Evolutionary conservation across 352 stramenopile genomes (phyloP), one percentile per base, ranked within the genome.

Genomic region (Globisporangium megalacanthum): DNA sequence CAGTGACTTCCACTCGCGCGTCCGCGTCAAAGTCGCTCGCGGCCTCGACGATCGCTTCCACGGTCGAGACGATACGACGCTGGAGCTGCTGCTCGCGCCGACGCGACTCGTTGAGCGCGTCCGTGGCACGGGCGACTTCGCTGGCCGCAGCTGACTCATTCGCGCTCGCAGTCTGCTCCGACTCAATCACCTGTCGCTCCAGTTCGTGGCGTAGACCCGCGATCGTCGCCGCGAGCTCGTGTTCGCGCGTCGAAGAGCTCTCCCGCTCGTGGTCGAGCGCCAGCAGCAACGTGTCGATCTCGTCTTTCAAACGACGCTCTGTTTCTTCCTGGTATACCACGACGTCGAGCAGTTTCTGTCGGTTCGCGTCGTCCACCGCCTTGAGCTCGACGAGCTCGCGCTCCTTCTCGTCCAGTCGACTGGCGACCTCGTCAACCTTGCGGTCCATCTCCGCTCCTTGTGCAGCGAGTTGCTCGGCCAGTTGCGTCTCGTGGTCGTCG

Each of bases 181-280:
- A 71, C 41, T 79, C 70, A 3, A 67, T 20, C 60, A 65, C 58
- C 6, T 77, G 49, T 41, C 59, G 20, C 35, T 71, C 68, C 2
- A 77, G 58, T 35, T 78, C 68, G 6, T 52, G 60, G n/a, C 73
- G 69, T 5, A 84, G 60, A 46, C 52, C 61, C 25, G 66, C 47
- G 14, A 85, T 66, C 2, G 57, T 65, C 3, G 67, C 62, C 25
- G 73, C 65, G 52, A 79, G 54, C 19, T 82, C 69, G 33, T 79
- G 61, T 49, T 80, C 75, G 13, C 75, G 75, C 42, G 61, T 45
- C 47, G 64, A 54, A 37, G 72, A 83, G 37, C 52, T 70, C 47
- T 78, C 70, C 39, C 66, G 70, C 49, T 83, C 75, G 45, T 77
- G 68, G 44, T 77, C 72, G 10, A 85, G 69, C 36, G 77, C 75